Evolutionary conservation across 1,284 basidiomycete genomes (phyloP), one percentile per base, ranked within the genome.

Genomic region (Leccinum griseonigrum): DNA sequence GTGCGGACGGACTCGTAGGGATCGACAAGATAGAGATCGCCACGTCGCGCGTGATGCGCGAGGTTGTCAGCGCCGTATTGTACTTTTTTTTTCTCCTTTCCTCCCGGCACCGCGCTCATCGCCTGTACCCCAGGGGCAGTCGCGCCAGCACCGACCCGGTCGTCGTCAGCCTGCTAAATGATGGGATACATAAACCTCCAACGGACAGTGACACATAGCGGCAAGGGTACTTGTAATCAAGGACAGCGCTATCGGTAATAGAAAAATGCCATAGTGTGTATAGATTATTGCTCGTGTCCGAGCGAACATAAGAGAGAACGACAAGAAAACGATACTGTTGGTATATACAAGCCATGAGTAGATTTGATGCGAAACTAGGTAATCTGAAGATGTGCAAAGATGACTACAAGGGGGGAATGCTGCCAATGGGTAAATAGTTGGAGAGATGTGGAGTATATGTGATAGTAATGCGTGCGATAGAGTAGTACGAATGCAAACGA

Each of bases 21-120:
- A 77, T 95, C 53, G 85, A 91, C 64, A 92, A 93, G 75, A 83
- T 97, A 65, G 88, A 95, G 64, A 78, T 90, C 38, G 76, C 83
- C 1, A 89, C 86, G 54, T 90, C 92, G 4, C 72, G 77, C 10
- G 83, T 95, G 16, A 80, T 96, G 73, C 78, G 82, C 38, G 84
- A 88, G 3, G 88, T 83, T 51, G 88, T 84, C 16, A 76, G 72
- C 61, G 69, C 73, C 14, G 77, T 89, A 14, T 67, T 88, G 89
- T 91, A 66, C 68, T 86, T 77, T 16, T 36, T 50, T 56, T 78
- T 14, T 14, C 22, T 32, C 58, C 36, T 58, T 38, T 18, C 34
- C 13, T 14, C 34, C 18, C 22, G 13, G 31, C 4, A 57, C 43
- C 32, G 32, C 38, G 18, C 9, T 58, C 53, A 62, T 54, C 22